Percentiles rank a stretch among this genome's conserved stretches.
These are phyloP conservation scores for Fusarium newnesense DNA, from an alignment of 2,329 filamentous ascomycete species.

Conservation along the genomic window DNA sequence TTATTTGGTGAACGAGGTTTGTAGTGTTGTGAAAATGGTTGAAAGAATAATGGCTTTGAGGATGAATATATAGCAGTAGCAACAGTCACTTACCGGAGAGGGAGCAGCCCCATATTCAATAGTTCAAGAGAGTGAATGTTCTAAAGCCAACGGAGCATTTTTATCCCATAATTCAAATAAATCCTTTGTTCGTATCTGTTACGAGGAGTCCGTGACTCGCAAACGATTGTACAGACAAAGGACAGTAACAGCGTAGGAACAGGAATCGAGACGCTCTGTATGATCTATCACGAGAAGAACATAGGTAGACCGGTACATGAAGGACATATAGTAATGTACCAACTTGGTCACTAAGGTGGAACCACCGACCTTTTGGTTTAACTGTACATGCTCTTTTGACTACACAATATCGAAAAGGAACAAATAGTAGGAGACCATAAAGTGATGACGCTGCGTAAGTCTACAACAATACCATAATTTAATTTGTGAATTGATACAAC, in stretches of 20 bases:
- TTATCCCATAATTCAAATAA: not conserved
- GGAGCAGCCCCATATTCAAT: not conserved
- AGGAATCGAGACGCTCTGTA: not conserved
- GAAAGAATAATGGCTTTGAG: not conserved
- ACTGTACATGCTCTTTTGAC: too few species aligned
- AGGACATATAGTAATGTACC: too few species aligned
- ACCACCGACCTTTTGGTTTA: too few species aligned
- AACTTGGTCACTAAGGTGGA: too few species aligned
- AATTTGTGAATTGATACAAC: not conserved
- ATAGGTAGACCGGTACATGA: too few species aligned
- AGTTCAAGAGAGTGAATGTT: not conserved
- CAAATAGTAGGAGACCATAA: not conserved
- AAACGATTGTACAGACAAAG: not conserved
- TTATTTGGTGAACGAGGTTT: not conserved
- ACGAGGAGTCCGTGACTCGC: not conserved
- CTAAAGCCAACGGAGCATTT: not conserved
- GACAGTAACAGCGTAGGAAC: not conserved
- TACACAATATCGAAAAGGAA: too few species aligned
- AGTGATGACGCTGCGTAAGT: rapidly evolving
- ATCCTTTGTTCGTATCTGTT: not conserved
- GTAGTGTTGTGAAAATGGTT: not conserved
- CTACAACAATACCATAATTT: not conserved
- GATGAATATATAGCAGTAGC: not conserved
- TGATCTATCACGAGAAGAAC: not conserved
- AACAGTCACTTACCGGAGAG: not conserved